Percentiles rank a stretch among this genome's conserved stretches.
These are phyloP conservation scores for Acanthamoeba lugdunensis DNA, from an alignment of 208 protist genomes.

Conservation along the genomic window DNA sequence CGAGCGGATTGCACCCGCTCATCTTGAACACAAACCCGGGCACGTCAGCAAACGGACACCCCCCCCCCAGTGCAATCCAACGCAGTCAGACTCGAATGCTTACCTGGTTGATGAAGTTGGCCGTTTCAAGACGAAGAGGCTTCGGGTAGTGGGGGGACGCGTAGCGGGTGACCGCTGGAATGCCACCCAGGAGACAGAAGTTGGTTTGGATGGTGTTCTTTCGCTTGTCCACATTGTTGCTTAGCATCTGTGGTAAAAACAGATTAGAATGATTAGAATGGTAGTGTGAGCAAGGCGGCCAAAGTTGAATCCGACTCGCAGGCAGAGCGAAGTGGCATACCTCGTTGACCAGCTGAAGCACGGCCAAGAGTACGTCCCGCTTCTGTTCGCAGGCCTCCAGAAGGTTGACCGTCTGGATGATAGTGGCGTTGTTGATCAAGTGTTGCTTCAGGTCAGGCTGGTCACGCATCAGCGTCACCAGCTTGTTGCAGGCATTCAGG, in stretches of 20 bases:
- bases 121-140: conserved; percentile 82
- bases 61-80: background rate
- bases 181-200: conserved; percentile 86
- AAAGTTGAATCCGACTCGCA: background rate
- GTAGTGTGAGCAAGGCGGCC: background rate
- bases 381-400: conserved; percentile 54
- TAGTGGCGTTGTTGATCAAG: conserved; percentile 79
- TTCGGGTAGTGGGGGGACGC: conserved; percentile 72
- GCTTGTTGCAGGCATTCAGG: conserved; percentile 72
- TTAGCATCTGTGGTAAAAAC: conserved; percentile 30
- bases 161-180: conserved; percentile 86
- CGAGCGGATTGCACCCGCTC: conserved; percentile 74
- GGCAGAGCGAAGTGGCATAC: background rate
- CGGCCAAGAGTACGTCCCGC: conserved; percentile 45
- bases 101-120: conserved; percentile 84
- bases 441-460: conserved; percentile 77
- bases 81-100: background rate
- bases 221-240: conserved; percentile 80
- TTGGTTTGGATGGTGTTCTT: conserved; percentile 86
- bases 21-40: background rate
- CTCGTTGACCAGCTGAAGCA: conserved; percentile 70
- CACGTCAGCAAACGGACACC: background rate
- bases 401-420: conserved; percentile 70
- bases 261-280: background rate
- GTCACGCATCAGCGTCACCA: conserved; percentile 47